Conservation (phyloP, 352 stramenopile genomes). For the Phytopythium litorale region DNA sequence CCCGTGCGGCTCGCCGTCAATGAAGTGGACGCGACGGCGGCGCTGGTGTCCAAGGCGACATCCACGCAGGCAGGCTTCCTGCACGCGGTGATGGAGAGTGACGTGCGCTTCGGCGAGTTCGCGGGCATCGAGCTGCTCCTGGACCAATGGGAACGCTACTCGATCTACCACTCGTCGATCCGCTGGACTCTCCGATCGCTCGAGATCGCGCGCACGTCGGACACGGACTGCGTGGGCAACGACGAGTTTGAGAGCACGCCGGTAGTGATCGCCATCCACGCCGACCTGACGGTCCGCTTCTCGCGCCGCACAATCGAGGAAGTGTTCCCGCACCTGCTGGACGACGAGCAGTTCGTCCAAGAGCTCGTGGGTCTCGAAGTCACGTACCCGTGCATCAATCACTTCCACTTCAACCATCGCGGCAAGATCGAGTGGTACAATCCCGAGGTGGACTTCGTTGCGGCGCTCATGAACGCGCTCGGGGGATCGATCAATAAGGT, state of each 20-base stretch:
- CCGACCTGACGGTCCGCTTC: conserved; percentile 32
- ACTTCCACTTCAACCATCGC: conserved; percentile 33
- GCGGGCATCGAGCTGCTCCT: conserved; percentile 39
- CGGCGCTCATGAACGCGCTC: conserved; percentile 23
- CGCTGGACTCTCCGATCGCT: conserved; percentile 41
- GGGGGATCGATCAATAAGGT: conserved; percentile 23
- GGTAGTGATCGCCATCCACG: conserved; percentile 25
- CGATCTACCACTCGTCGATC: conserved; percentile 37
- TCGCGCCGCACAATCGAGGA: conserved; percentile 49
- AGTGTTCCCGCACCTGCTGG: conserved; percentile 44
- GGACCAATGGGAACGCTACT: conserved; percentile 59
- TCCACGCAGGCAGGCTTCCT: conserved; percentile 30
- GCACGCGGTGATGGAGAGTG: conserved; percentile 25
- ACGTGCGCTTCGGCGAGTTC: conserved; percentile 47
- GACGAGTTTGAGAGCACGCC: conserved; percentile 7
- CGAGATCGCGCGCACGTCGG: conserved; percentile 20
- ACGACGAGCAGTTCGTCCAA: conserved; percentile 31
- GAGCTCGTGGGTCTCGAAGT: conserved; percentile 40
- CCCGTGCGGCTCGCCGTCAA: conserved; percentile 36
- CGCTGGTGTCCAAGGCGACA: conserved; percentile 21
- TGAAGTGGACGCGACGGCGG: conserved; percentile 15
- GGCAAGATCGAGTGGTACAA: conserved; percentile 44
- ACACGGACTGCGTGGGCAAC: conserved; percentile 29
- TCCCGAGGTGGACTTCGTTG: conserved; percentile 34
- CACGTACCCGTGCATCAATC: conserved; percentile 40